Evolutionary conservation across 805 yeast species (phyloP).

Genomic region (Sungouiella blattae): DNA sequence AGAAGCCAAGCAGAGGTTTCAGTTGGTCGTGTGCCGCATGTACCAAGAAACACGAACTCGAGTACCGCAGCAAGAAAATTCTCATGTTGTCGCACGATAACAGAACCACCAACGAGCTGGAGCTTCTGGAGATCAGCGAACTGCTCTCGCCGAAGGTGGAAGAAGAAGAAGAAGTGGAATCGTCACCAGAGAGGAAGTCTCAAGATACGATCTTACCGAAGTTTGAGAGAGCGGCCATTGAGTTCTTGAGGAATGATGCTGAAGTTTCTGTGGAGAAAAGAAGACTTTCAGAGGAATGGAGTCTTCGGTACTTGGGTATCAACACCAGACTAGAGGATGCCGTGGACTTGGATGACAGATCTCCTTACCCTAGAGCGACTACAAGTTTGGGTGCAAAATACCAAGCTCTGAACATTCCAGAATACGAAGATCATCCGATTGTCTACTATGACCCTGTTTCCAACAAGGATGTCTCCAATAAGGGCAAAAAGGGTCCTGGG

Average conservation of each 20-base stretch:
- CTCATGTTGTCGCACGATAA: conserved; percentile 42
- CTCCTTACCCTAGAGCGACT: conserved; percentile 75
- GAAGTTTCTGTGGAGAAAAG: conserved; percentile 41
- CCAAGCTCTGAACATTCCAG: conserved; percentile 65
- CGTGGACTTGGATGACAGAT: conserved; percentile 67
- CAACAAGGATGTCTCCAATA: conserved; percentile 4
- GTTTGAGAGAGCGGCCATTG: conserved; percentile 56
- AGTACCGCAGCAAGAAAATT: conserved; percentile 34
- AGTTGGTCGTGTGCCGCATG: conserved; percentile 89
- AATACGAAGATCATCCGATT: conserved; percentile 59
- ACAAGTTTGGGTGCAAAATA: conserved; percentile 72
- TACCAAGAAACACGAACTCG: conserved; percentile 52
- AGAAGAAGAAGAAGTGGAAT: background rate
- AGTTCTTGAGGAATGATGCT: conserved; percentile 48
- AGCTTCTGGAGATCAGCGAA: conserved; percentile 17
- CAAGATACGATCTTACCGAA: conserved; percentile 34
- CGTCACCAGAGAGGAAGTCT: conserved; percentile 6
- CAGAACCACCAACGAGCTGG: conserved; percentile 36
- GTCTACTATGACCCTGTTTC: conserved; percentile 54
- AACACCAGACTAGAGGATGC: conserved; percentile 75
- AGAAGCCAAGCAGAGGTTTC: conserved; percentile 81
- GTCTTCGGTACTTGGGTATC: conserved; percentile 72
- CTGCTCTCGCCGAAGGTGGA: no score
- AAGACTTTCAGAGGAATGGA: conserved; percentile 71
- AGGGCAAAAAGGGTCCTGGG: conserved; percentile 10